These are phyloP conservation scores for Raffaelea arxii DNA, from an alignment of 2,329 filamentous ascomycete species.

Conservation along the genomic window DNA sequence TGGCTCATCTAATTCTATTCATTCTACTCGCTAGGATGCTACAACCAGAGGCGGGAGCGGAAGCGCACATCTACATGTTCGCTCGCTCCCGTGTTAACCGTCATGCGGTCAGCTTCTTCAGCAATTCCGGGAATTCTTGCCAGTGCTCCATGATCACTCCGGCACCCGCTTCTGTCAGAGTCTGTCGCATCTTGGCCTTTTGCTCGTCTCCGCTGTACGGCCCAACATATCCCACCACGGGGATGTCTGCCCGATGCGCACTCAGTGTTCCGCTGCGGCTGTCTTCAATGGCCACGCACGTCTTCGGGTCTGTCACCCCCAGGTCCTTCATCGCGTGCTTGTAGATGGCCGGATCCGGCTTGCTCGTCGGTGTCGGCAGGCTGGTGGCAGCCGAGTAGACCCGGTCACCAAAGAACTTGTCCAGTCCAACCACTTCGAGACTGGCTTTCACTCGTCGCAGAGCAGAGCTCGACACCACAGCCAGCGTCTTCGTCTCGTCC, in stretches of 20 bases:
- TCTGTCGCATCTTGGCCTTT: constrained; percentile 55
- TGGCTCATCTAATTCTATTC: no score
- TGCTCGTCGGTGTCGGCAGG: constrained; percentile 70
- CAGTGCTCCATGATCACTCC: constrained; percentile 52
- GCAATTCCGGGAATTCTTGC: constrained; percentile 40
- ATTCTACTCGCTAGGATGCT: no score
- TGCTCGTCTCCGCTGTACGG: constrained; percentile 56
- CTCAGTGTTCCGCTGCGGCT: constrained; percentile 76
- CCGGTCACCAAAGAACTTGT: constrained; percentile 67
- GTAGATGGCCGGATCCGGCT: constrained; percentile 88
- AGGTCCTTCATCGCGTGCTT: constrained; percentile 65
- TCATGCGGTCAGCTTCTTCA: constrained; percentile 27
- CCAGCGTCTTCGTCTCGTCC: constrained; percentile 57
- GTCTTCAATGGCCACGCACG: constrained; percentile 79
- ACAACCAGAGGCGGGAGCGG: no score
- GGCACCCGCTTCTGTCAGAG: constrained; percentile 51
- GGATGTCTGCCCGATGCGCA: constrained; percentile 64
- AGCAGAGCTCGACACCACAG: constrained; percentile 75
- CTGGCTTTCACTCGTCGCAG: constrained; percentile 68
- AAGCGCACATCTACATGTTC: no score
- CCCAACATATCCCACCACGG: constrained; percentile 76
- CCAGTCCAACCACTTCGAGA: constrained; percentile 69
- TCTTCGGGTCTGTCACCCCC: constrained; percentile 60
- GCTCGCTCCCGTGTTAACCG: no score
- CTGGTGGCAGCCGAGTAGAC: constrained; percentile 78